Conservation (phyloP, 2,329 filamentous ascomycete genomes). For the Penicillium sp. region DNA sequence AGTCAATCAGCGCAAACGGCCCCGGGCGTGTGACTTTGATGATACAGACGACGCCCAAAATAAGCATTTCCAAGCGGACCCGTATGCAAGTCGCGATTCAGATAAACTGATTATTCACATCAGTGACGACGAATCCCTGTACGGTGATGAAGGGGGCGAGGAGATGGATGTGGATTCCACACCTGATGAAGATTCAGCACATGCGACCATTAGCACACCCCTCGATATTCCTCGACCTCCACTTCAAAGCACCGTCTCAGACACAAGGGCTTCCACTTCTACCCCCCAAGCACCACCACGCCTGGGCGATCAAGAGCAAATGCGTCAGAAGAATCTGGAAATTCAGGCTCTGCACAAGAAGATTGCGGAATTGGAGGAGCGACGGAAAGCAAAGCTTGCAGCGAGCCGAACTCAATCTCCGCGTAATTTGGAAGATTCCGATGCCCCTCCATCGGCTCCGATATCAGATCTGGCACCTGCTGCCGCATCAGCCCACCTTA, state of each 20-base stretch:
- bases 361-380: conserved; percentile 53
- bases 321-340: conserved; percentile 51
- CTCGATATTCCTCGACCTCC: conserved; percentile 44
- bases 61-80: conserved; percentile 59
- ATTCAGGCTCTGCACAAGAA: conserved; percentile 51
- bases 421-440: conserved; percentile 25
- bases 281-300: conserved; percentile 40
- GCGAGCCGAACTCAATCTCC: conserved; percentile 41
- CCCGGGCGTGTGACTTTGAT: conserved; percentile 71
- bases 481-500: conserved; percentile 11
- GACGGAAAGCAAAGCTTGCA: conserved; percentile 44
- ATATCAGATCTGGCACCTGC: conserved; percentile 14
- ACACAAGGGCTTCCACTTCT: conserved; percentile 40
- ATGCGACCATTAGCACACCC: conserved; percentile 34
- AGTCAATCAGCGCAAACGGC: conserved; percentile 53
- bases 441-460: conserved; percentile 17
- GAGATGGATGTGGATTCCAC: conserved; percentile 34
- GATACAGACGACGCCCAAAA: conserved; percentile 56
- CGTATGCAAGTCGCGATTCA: conserved; percentile 42
- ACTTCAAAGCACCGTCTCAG: conserved; percentile 43
- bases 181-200: conserved; percentile 28
- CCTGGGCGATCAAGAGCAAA: conserved; percentile 43
- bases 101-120: conserved; percentile 78
- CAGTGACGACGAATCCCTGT: conserved; percentile 67
- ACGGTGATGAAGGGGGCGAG: conserved; percentile 34